Percentiles rank a stretch among this genome's conserved stretches.
Conservation (phyloP, 306 rosid species). For the Cucurbita maxima region DNA sequence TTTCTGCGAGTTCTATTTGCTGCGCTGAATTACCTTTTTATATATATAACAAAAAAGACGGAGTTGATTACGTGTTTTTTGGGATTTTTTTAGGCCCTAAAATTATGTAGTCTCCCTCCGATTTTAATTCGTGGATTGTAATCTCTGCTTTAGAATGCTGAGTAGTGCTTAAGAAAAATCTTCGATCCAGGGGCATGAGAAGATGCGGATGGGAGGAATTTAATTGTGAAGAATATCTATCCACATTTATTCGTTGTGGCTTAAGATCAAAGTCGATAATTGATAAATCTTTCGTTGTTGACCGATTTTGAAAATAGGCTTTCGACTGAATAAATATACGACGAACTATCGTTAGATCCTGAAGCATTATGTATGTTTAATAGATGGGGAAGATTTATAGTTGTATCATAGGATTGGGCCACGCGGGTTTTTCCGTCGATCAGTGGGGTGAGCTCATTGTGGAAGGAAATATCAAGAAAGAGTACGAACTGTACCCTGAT, state of each 20-base stretch:
- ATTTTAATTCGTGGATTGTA: background rate
- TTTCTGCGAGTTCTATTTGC: background rate
- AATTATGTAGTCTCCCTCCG: background rate
- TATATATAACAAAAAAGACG: background rate
- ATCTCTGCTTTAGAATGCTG: background rate
- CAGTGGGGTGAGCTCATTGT: background rate
- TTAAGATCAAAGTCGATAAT: background rate
- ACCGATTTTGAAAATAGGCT: background rate
- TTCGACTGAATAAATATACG: background rate
- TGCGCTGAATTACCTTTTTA: background rate
- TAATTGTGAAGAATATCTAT: background rate
- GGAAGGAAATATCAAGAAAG: background rate
- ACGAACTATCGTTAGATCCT: background rate
- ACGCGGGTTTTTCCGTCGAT: background rate
- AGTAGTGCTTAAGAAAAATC: background rate
- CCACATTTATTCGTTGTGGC: background rate
- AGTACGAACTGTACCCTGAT: background rate
- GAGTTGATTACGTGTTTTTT: background rate
- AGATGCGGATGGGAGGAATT: background rate
- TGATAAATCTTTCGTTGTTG: background rate
- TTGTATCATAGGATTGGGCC: background rate
- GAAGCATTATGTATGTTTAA: background rate
- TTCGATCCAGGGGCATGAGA: background rate
- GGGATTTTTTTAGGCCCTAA: background rate
- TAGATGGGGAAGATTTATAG: background rate